These are phyloP conservation scores for Talaromyces rugulosus DNA, from an alignment of 2,329 filamentous ascomycete species.

Conservation along the genomic window DNA sequence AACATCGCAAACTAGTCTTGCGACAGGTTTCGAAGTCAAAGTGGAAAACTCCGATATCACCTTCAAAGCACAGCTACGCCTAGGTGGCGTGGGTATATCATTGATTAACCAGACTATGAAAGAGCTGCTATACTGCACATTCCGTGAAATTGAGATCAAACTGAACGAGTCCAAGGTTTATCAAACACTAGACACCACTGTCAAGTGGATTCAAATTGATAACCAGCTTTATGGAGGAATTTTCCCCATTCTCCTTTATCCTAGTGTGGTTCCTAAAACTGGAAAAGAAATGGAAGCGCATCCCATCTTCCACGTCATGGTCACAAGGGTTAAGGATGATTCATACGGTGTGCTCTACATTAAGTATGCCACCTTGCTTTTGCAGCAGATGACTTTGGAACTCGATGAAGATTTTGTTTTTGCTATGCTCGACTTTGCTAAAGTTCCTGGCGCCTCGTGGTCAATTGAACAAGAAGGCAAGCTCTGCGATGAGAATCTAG, in stretches of 20 bases:
- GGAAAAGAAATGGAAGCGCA: slow-evolving; percentile 95
- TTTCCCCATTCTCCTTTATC: slow-evolving; percentile 95
- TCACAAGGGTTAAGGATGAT: slow-evolving; percentile 95
- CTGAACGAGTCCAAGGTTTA: slow-evolving; percentile 92
- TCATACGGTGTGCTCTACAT: slow-evolving; percentile 97
- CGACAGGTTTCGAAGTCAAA: slow-evolving; percentile 86
- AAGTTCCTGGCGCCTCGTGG: slow-evolving; percentile 87
- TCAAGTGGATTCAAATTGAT: slow-evolving; percentile 99
- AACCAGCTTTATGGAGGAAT: slow-evolving; percentile 98
- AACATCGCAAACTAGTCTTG: slow-evolving; percentile 55
- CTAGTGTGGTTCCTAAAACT: slow-evolving; percentile 95
- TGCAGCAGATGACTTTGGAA: slow-evolving; percentile 98
- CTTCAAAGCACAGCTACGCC: slow-evolving; percentile 81
- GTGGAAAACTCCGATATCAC: slow-evolving; percentile 81
- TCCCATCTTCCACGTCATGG: slow-evolving; percentile 85
- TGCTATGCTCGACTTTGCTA: slow-evolving; percentile 88
- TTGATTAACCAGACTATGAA: slow-evolving; percentile 88
- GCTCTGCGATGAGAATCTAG: slow-evolving; percentile 82
- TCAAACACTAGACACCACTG: slow-evolving; percentile 81
- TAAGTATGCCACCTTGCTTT: slow-evolving; percentile 89
- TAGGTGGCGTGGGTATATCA: slow-evolving; percentile 89
- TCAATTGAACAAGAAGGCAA: slow-evolving; percentile 75
- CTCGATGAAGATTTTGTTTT: slow-evolving; percentile 98
- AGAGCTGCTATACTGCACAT: slow-evolving; percentile 89
- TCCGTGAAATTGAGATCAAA: slow-evolving; percentile 84